A percentile compares a stretch with the other conserved stretches of the same genome.
phyloP scores from a whole-genome alignment of 1,284 basidiomycete genomes.

The Heterobasidion annosum region DNA sequence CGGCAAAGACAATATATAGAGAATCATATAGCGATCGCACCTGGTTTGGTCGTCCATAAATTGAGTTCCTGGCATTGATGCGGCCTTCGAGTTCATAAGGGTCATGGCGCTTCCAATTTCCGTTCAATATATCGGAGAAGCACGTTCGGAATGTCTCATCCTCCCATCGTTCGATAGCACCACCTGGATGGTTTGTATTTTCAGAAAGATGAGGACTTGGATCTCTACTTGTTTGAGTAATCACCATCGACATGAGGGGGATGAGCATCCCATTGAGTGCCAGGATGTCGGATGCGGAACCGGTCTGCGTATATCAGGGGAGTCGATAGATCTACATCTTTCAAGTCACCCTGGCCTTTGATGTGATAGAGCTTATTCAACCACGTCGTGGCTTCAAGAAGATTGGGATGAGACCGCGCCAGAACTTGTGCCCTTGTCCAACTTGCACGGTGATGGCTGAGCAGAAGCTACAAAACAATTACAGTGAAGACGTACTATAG shows the following conservation, averaged over 20 bases:
- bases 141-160: slow-evolving; percentile 60
- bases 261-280: slow-evolving; percentile 54
- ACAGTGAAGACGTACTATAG: slow-evolving; percentile 43
- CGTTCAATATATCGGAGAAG: slow-evolving; percentile 59
- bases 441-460: slow-evolving; percentile 21
- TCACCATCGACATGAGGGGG: slow-evolving; percentile 74
- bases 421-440: slow-evolving; percentile 66
- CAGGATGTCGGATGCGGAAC: slow-evolving; percentile 75
- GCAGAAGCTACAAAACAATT: background rate
- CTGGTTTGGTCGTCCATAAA: slow-evolving; percentile 54
- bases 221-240: background rate
- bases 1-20: background rate
- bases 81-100: slow-evolving; percentile 58
- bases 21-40: slow-evolving; percentile 15
- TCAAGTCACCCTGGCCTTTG: slow-evolving; percentile 25
- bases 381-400: slow-evolving; percentile 53
- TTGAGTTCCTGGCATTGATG: slow-evolving; percentile 49
- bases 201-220: background rate
- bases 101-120: slow-evolving; percentile 65
- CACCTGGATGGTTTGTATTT: slow-evolving; percentile 33
- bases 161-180: slow-evolving; percentile 81
- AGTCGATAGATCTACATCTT: slow-evolving; percentile 56
- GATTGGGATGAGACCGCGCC: slow-evolving; percentile 68
- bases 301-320: slow-evolving; percentile 78
- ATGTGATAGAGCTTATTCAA: slow-evolving; percentile 56